A percentile compares a stretch with the other conserved stretches of the same genome.
These are phyloP conservation scores for Suillus spraguei DNA, from an alignment of 768 basidiomycete species.

Conservation along the genomic window DNA sequence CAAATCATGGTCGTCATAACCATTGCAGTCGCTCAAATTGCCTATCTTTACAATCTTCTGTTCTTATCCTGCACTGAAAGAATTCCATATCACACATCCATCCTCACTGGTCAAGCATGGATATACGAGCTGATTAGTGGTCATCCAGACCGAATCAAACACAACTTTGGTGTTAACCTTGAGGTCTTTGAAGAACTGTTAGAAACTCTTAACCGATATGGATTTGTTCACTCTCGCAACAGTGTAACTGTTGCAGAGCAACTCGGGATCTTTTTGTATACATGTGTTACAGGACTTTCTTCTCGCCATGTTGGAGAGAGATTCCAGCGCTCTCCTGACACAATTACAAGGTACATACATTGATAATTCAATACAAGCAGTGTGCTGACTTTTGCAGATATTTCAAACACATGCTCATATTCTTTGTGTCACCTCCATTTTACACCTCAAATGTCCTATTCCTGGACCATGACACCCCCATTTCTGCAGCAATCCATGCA, in stretches of 20 bases:
- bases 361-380: too few species aligned
- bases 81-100: constrained; percentile 25
- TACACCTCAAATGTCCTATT: neutral
- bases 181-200: constrained; percentile 25
- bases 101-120: constrained; percentile 26
- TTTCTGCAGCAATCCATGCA: neutral
- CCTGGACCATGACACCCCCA: neutral
- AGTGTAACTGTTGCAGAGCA: constrained; percentile 16
- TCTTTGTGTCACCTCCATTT: neutral
- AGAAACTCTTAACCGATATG: constrained; percentile 4
- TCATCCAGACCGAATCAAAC: constrained; percentile 16
- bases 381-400: neutral
- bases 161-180: constrained; percentile 20
- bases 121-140: constrained; percentile 25
- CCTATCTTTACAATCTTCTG: neutral
- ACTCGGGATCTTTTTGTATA: constrained; percentile 19
- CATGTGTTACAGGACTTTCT: constrained; percentile 13
- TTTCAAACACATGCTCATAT: neutral
- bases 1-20: neutral
- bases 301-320: too few species aligned
- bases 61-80: neutral
- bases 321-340: too few species aligned
- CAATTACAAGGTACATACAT: constrained; percentile 32
- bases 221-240: constrained; percentile 8
- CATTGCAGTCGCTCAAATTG: neutral